A percentile compares a stretch with the other conserved stretches of the same genome.
phyloP scores from a whole-genome alignment of 2,329 filamentous ascomycete genomes.

The Epichloe hybrida region DNA sequence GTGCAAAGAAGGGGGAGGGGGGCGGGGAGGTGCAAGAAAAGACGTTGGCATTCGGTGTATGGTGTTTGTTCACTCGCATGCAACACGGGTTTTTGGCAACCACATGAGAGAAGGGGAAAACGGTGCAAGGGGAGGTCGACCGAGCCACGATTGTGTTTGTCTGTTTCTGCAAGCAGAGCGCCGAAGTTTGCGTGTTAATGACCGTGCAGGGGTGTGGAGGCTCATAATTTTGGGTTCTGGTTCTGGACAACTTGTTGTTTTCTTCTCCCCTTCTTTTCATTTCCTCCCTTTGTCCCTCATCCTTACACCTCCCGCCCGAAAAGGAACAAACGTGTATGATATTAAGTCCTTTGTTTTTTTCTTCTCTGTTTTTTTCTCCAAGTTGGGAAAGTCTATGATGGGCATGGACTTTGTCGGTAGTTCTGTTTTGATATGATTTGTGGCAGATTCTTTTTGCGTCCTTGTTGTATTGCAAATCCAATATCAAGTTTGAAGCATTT shows the following conservation, averaged over 20 bases:
- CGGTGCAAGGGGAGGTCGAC: not conserved
- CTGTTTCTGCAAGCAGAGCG: not conserved
- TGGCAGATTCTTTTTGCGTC: not conserved
- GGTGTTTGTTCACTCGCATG: not conserved
- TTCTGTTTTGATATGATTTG: conserved; percentile 3
- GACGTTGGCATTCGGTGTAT: not conserved
- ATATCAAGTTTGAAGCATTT: no score
- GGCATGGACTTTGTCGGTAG: conserved; percentile 6
- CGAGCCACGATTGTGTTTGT: not conserved
- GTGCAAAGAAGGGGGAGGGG: not conserved
- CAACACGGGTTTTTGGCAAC: not conserved
- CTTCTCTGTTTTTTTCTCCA: not conserved
- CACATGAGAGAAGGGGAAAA: not conserved
- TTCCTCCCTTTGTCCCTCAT: not conserved
- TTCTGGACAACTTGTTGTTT: not conserved
- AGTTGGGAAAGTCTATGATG: not conserved
- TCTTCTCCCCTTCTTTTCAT: not conserved
- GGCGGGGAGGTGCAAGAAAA: not conserved
- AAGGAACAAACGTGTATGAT: not conserved
- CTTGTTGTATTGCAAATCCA: not conserved
- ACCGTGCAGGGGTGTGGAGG: conserved; percentile 6
- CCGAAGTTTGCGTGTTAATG: not conserved
- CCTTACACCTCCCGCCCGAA: not conserved
- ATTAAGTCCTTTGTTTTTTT: not conserved
- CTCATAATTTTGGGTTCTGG: not conserved